Evolutionary conservation across 2,329 filamentous ascomycete species (phyloP).

Genomic region (Fusarium buharicum): DNA sequence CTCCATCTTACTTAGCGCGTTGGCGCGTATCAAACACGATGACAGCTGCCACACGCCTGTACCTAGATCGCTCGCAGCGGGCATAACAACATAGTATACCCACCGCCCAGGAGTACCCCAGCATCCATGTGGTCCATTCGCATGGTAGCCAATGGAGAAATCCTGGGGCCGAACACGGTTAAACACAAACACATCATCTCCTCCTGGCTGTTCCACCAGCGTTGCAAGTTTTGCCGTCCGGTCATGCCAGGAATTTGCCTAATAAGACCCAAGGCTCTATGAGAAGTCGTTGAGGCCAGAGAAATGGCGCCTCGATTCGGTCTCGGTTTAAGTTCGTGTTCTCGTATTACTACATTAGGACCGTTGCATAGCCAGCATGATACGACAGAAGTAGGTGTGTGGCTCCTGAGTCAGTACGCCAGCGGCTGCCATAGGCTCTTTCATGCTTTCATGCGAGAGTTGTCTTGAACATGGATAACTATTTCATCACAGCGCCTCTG

Average conservation of each 20-base stretch:
- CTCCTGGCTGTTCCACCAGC: constrained; percentile 12
- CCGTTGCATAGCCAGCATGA: constrained; percentile 41
- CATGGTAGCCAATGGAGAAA: constrained; percentile 40
- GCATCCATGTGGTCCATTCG: constrained; percentile 41
- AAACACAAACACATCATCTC: constrained; percentile 9
- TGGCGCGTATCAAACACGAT: constrained; percentile 2
- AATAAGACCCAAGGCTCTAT: background rate
- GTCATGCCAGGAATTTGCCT: constrained; percentile 8
- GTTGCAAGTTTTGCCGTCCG: constrained; percentile 13
- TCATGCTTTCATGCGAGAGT: constrained; percentile 5
- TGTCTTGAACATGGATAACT: constrained; percentile 5
- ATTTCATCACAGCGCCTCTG: constrained; percentile 14
- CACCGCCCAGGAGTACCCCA: constrained; percentile 20
- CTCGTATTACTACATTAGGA: constrained; percentile 37
- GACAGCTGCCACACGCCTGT: constrained; percentile 6
- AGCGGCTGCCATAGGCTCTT: constrained; percentile 4
- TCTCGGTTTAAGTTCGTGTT: constrained; percentile 33
- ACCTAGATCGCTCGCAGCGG: constrained; percentile 7
- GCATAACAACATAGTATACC: constrained; percentile 15
- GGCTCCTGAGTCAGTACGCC: constrained; percentile 18
- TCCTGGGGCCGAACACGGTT: constrained; percentile 16
- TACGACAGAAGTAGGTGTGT: constrained; percentile 37
- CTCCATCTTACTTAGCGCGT: constrained; percentile 9
- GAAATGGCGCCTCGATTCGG: constrained; percentile 23
- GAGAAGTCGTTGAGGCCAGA: constrained; percentile 20